Conservation (phyloP, 768 basidiomycete species). For the Amanita exitialis region DNA sequence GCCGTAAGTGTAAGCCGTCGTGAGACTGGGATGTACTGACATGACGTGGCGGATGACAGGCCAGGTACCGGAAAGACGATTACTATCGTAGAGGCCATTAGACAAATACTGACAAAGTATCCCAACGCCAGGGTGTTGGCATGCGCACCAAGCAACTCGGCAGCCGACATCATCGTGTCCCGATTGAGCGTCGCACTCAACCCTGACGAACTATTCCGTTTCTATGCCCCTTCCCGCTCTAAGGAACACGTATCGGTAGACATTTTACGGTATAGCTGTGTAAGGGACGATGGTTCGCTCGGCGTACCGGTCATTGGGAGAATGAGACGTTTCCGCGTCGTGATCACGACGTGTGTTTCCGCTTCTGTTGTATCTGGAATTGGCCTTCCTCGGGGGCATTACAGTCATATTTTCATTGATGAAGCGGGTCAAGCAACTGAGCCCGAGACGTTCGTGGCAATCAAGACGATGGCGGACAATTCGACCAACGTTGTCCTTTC, state of each 20-base stretch:
- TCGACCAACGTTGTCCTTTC: slow-evolving; percentile 51
- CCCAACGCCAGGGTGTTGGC: slow-evolving; percentile 38
- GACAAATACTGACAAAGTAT: slow-evolving; percentile 31
- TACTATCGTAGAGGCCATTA: slow-evolving; percentile 50
- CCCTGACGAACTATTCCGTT: slow-evolving; percentile 36
- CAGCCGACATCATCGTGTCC: slow-evolving; percentile 47
- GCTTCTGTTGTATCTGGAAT: slow-evolving; percentile 45
- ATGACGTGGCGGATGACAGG: slow-evolving; percentile 15
- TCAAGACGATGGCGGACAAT: slow-evolving; percentile 47
- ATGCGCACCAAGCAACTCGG: slow-evolving; percentile 58
- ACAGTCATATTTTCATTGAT: slow-evolving; percentile 59
- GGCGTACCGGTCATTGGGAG: slow-evolving; percentile 26
- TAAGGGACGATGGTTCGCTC: slow-evolving; percentile 25
- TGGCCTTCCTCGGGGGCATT: slow-evolving; percentile 52
- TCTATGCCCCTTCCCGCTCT: slow-evolving; percentile 42
- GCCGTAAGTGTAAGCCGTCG: slow-evolving; percentile 30
- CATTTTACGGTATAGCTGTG: slow-evolving; percentile 26
- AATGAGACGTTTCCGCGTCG: slow-evolving; percentile 35
- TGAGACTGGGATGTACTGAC: not conserved
- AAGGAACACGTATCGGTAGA: slow-evolving; percentile 35
- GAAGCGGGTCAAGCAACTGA: slow-evolving; percentile 70
- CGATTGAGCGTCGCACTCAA: slow-evolving; percentile 24
- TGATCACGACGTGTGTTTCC: slow-evolving; percentile 61
- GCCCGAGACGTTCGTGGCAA: slow-evolving; percentile 51
- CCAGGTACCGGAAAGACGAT: slow-evolving; percentile 64